Evolutionary conservation across 345 rosid species (phyloP).

Genomic region (Populus deltoides): DNA sequence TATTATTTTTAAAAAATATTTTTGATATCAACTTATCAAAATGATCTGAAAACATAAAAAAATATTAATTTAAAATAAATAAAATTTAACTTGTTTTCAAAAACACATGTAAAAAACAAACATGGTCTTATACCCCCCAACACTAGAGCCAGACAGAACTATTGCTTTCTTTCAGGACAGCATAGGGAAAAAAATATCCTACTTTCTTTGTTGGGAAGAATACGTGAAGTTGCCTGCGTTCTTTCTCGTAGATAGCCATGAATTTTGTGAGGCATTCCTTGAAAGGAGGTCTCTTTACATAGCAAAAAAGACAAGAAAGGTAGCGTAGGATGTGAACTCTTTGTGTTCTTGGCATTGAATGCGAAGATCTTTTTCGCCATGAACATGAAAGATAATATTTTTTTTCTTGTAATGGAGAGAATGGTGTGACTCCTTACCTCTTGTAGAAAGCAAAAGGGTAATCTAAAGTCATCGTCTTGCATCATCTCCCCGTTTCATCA

Average conservation of each 20-base stretch:
- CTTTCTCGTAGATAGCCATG: not conserved
- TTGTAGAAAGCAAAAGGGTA: conserved; percentile 15
- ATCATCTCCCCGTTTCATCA: not conserved
- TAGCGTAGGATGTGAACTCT: not conserved
- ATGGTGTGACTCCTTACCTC: conserved; percentile 1
- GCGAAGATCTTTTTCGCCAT: not conserved
- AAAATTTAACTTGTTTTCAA: no score
- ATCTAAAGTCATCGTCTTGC: conserved; percentile 12
- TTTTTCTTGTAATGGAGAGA: not conserved
- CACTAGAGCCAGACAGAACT: no score
- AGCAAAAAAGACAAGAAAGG: not conserved
- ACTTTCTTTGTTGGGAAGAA: not conserved
- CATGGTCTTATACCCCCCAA: no score
- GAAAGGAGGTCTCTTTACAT: not conserved
- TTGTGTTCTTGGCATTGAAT: not conserved
- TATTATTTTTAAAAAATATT: no score
- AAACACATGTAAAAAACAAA: no score
- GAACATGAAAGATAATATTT: not conserved
- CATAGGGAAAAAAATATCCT: not conserved
- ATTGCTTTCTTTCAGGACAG: not conserved
- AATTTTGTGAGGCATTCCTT: not conserved
- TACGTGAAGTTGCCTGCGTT: not conserved
- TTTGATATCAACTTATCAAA: no score
- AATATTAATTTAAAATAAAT: no score
- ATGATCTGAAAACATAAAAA: no score